Evolutionary conservation across 148 eudicot genomes (phyloP), one percentile per base, ranked within the genome.

Genomic region (Rhododendron williamsianum): DNA sequence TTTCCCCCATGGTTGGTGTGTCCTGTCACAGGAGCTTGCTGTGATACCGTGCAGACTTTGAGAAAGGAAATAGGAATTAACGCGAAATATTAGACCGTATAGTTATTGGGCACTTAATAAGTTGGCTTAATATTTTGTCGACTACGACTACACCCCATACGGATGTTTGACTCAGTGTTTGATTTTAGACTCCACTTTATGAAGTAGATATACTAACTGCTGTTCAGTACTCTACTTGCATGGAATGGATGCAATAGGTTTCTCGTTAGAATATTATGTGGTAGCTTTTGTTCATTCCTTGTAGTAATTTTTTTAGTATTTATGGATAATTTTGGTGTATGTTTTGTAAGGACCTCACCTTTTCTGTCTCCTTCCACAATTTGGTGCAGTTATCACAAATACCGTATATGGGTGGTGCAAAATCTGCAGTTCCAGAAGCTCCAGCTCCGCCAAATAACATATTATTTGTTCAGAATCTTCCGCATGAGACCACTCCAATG

Each of bases 401-500:
- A 87, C 98, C 94, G 77, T 94, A 89, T 76, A 88, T 91, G 90
- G 94, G 92, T 3, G 95, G 95, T 76, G 94, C 91, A 63, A 92
- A 90, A 83, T 88, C 94, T 81, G 91, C 90, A 6, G 78, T 92
- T 2, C 95, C 93, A 4, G 98, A 96, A 85, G 96, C 92, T 35
- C 99, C 98, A 46, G 95, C 97, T 36, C 94, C 95, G 30, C 99
- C 99, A 83, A 94, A 96, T 77, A 94, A 89, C 93, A 96, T 96
- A 49, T 84, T 96, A 63, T 96, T 96, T 86, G 83, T 95, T 35
- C 97, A 96, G 88, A 96, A 94, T 90, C 95, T 96, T 84, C 97
- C 95, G 1, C 99, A 95, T 84, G 92, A 96, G 83, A 93, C 98
- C 38, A 92, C 89, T 78, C 87, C 94, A 27, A 90, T 92, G 91